These are phyloP conservation scores for Plasmodium gaboni DNA, from an alignment of 169 alveolate species.

Conservation along the genomic window DNA sequence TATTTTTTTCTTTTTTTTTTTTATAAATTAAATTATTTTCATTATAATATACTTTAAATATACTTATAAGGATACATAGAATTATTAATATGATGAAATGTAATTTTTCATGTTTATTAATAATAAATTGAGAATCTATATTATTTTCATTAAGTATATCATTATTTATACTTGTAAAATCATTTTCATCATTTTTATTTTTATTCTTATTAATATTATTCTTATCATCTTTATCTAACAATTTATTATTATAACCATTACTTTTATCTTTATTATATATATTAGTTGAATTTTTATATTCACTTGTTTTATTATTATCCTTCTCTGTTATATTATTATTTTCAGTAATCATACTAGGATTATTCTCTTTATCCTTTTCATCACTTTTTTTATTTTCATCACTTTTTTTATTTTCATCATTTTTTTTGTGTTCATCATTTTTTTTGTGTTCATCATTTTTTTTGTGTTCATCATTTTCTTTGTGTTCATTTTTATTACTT, in stretches of 20 bases:
- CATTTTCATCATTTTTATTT: background rate
- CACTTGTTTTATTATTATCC: background rate
- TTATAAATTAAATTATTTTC: background rate
- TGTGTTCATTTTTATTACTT: background rate
- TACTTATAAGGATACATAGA: constrained; percentile 8
- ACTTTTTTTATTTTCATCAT: background rate
- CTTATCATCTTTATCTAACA: background rate
- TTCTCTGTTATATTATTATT: background rate
- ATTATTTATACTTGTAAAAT: background rate
- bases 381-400: background rate
- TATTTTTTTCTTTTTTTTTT: background rate
- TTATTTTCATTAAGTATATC: background rate
- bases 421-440: background rate
- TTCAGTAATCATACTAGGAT: background rate
- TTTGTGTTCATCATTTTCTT: background rate
- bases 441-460: background rate
- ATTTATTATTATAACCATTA: background rate
- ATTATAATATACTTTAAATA: constrained; percentile 33
- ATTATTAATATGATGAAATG: constrained; percentile 30
- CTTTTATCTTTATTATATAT: constrained; percentile 1
- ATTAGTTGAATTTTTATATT: background rate
- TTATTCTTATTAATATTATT: background rate
- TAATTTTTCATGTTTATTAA: background rate
- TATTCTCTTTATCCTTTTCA: background rate
- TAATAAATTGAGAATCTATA: background rate